Evolutionary conservation across 164 flowering plant genomes (phyloP).

Genomic region (Echeveria elegans): DNA sequence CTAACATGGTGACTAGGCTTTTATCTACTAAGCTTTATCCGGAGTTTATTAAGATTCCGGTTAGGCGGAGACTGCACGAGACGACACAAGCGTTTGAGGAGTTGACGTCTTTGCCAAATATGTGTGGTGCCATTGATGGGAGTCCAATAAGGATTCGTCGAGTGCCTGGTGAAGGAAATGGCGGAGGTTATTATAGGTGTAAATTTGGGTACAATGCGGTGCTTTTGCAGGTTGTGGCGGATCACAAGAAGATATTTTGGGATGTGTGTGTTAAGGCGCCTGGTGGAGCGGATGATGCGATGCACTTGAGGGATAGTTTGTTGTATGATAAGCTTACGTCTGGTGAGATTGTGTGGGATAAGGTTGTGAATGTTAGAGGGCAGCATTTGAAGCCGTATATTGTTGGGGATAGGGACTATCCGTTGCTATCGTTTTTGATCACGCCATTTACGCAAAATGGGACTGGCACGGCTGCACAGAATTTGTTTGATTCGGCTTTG

Average conservation of each 20-base stretch:
- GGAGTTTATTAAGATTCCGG: slow-evolving; percentile 68
- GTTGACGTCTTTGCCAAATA: slow-evolving; percentile 59
- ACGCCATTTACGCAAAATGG: slow-evolving; percentile 62
- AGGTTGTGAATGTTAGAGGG: slow-evolving; percentile 55
- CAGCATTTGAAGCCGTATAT: slow-evolving; percentile 75
- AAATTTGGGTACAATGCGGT: slow-evolving; percentile 51
- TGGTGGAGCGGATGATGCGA: slow-evolving; percentile 68
- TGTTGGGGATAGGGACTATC: slow-evolving; percentile 85
- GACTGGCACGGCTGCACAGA: slow-evolving; percentile 57
- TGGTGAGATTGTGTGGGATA: slow-evolving; percentile 76
- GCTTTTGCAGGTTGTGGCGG: slow-evolving; percentile 77
- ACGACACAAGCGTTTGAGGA: slow-evolving; percentile 66
- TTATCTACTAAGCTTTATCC: slow-evolving; percentile 81
- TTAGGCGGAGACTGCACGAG: slow-evolving; percentile 44
- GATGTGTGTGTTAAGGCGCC: slow-evolving; percentile 94
- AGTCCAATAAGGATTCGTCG: slow-evolving; percentile 41
- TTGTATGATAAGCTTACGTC: slow-evolving; percentile 60
- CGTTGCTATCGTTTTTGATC: slow-evolving; percentile 62
- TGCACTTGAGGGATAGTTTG: slow-evolving; percentile 75
- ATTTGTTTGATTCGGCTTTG: slow-evolving; percentile 63
- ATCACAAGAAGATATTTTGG: slow-evolving; percentile 82
- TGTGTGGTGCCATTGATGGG: slow-evolving; percentile 79
- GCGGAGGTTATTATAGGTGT: slow-evolving; percentile 21
- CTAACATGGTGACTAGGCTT: slow-evolving; percentile 83
- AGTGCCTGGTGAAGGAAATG: slow-evolving; percentile 15